Evolutionary conservation across 768 basidiomycete species (phyloP).

Genomic region (Amanita jacksonii): DNA sequence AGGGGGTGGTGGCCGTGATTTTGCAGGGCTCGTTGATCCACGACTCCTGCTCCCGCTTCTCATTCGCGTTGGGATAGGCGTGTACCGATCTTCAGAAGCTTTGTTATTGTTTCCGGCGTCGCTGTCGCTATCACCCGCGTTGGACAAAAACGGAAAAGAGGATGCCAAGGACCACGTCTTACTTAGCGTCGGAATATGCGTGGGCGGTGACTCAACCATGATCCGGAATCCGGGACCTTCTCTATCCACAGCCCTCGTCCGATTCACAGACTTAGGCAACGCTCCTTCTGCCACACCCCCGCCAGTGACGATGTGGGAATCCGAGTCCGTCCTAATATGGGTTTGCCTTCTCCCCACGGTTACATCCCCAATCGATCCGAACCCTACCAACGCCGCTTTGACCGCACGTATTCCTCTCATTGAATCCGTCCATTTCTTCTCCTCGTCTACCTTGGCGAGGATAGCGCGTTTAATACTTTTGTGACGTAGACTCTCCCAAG

Average conservation of each 20-base stretch:
- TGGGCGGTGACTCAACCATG: conserved; percentile 19
- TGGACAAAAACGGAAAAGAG: conserved; percentile 5
- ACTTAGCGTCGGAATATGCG: background rate
- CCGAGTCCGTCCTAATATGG: conserved; percentile 19
- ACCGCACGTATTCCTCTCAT: conserved; percentile 18
- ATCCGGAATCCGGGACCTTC: conserved; percentile 19
- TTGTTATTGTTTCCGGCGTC: background rate
- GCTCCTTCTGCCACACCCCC: too few relatives aligned
- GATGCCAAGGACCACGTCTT: conserved; percentile 2
- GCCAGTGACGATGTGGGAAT: too few relatives aligned
- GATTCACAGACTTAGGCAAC: too few relatives aligned
- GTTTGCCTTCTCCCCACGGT: conserved; percentile 12
- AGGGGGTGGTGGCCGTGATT: too few relatives aligned
- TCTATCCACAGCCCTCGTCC: conserved; percentile 13
- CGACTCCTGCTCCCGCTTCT: background rate
- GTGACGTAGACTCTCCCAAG: conserved; percentile 38
- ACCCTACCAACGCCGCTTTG: conserved; percentile 3
- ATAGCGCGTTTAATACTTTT: conserved; percentile 45
- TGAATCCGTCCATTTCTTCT: conserved; percentile 23
- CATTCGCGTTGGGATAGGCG: conserved; percentile 1
- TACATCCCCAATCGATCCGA: background rate
- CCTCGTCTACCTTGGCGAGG: conserved; percentile 31
- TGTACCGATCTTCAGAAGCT: conserved; percentile 1
- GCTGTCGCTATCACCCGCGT: background rate
- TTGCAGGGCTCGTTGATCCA: background rate